Evolutionary conservation across 306 rosid genomes (phyloP).

Genomic region (Begonia masoniana): DNA sequence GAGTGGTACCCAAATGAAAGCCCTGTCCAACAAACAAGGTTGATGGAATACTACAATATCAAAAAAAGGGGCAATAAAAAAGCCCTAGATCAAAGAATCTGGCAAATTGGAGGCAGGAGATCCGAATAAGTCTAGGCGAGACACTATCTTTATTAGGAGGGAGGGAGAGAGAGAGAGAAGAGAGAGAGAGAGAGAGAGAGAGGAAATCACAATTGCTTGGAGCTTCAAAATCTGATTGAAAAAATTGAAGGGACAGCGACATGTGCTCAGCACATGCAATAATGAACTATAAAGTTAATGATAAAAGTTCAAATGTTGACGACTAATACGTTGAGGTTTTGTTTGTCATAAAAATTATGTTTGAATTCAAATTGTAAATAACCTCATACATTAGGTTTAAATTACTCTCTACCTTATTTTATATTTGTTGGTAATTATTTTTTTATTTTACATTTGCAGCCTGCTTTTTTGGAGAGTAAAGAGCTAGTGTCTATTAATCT

Average conservation of each 20-base stretch:
- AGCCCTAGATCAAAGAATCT: background rate
- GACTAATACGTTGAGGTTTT: too few relatives aligned
- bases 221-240: too few relatives aligned
- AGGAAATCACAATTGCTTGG: slow-evolving; percentile 4
- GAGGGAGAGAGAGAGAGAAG: background rate
- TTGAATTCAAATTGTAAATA: slow-evolving; percentile 3
- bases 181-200: too few relatives aligned
- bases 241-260: too few relatives aligned
- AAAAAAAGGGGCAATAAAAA: background rate
- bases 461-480: slow-evolving; percentile 48
- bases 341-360: too few relatives aligned
- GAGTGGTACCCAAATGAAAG: slow-evolving; percentile 19
- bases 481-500: slow-evolving; percentile 57
- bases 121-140: background rate
- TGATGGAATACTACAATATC: slow-evolving; percentile 8
- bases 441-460: slow-evolving; percentile 34
- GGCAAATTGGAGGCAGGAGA: background rate
- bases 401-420: background rate
- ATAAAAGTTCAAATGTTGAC: too few relatives aligned
- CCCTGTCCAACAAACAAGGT: background rate
- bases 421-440: too few relatives aligned
- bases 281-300: too few relatives aligned
- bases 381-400: slow-evolving; percentile 6
- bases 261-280: too few relatives aligned
- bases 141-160: slow-evolving; percentile 1